A percentile compares a stretch with the other conserved stretches of the same genome.
Conservation (phyloP, 495 filamentous ascomycete species). For the Cenococcum geophilum region DNA sequence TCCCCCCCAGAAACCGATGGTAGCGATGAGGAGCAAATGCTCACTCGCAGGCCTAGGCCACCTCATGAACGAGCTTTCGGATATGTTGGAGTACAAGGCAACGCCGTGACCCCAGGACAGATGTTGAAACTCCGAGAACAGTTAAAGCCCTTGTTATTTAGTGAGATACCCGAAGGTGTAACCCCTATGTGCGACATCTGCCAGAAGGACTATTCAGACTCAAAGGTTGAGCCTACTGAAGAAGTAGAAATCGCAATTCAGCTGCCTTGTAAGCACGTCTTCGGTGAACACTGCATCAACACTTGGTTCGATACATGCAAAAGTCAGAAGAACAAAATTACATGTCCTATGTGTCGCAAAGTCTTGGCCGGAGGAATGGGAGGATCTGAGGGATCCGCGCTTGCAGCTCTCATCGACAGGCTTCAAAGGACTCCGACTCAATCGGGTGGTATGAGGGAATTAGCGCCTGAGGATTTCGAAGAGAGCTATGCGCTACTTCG, state of each 20-base stretch:
- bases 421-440: too few relatives aligned
- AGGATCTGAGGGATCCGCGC: too few relatives aligned
- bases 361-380: slow-evolving; percentile 1
- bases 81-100: background rate
- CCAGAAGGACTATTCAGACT: slow-evolving; percentile 25
- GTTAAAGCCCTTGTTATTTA: slow-evolving; percentile 18
- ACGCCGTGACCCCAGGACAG: slow-evolving; percentile 4
- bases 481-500: too few relatives aligned
- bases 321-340: slow-evolving; percentile 28
- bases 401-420: too few relatives aligned
- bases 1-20: too few relatives aligned
- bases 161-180: slow-evolving; percentile 21
- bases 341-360: slow-evolving; percentile 29
- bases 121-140: slow-evolving; percentile 21
- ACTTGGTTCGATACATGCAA: slow-evolving; percentile 29
- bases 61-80: background rate
- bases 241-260: slow-evolving; percentile 28
- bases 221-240: slow-evolving; percentile 17
- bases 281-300: slow-evolving; percentile 29
- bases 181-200: slow-evolving; percentile 26
- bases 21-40: background rate
- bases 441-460: too few relatives aligned
- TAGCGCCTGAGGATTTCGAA: too few relatives aligned
- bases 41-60: background rate
- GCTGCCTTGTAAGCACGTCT: slow-evolving; percentile 30